These are phyloP conservation scores for Alternaria triticina DNA, from an alignment of 2,329 filamentous ascomycete species.

Conservation along the genomic window DNA sequence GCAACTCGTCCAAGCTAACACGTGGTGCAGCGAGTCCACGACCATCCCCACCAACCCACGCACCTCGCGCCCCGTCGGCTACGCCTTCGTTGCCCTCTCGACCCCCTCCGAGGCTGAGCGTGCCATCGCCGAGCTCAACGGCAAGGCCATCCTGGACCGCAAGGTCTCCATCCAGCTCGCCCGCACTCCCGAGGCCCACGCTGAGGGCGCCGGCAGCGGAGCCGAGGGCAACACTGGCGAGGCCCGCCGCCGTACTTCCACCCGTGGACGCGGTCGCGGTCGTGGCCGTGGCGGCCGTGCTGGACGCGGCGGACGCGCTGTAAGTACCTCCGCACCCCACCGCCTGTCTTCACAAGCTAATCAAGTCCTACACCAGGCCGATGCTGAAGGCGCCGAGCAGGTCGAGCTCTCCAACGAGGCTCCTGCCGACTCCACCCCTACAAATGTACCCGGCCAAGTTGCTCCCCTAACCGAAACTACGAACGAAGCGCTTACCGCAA, in stretches of 20 bases:
- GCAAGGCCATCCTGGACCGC: conserved; percentile 96
- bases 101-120: conserved; percentile 94
- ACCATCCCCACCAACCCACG: conserved; percentile 99
- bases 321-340: conserved; percentile 52
- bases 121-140: conserved; percentile 89
- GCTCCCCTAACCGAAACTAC: conserved; percentile 59
- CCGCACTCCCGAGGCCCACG: conserved; percentile 90
- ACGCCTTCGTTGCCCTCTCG: conserved; percentile 97
- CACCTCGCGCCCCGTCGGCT: conserved; percentile 97
- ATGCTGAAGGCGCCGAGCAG: conserved; percentile 53
- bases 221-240: conserved; percentile 77
- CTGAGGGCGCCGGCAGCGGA: conserved; percentile 74
- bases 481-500: conserved; percentile 63
- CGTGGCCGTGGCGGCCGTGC: conserved; percentile 67
- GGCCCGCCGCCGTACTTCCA: conserved; percentile 62
- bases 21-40: conserved; percentile 80
- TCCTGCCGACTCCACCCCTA: conserved; percentile 49
- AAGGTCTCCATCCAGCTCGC: conserved; percentile 99
- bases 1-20: conserved; percentile 27
- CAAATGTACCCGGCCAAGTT: conserved; percentile 60
- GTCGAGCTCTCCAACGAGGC: conserved; percentile 57
- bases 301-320: conserved; percentile 68
- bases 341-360: conserved; percentile 7
- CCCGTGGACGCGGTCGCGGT: conserved; percentile 63
- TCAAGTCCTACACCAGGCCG: conserved; percentile 46